phyloP scores from a whole-genome alignment of 2,329 filamentous ascomycete genomes.

The Leptographium galeiforme region DNA sequence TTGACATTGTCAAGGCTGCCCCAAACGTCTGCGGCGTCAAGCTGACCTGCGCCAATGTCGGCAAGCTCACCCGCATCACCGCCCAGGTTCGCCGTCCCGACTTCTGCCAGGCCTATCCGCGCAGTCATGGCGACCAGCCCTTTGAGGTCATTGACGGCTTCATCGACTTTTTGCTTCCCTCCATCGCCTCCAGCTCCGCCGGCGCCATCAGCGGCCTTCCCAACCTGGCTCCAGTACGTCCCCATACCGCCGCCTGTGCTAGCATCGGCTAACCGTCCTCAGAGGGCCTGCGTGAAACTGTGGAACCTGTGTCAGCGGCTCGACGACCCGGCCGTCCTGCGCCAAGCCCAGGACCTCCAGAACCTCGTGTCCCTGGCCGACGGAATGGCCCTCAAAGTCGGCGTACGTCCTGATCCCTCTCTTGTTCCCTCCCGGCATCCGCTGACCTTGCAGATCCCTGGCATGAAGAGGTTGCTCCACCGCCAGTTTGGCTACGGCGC shows the following conservation, averaged over 20 bases:
- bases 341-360: conserved; percentile 11
- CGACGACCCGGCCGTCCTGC: neutral
- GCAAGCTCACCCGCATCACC: conserved; percentile 12
- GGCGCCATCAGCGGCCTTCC: conserved; percentile 9
- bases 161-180: conserved; percentile 17
- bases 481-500: conserved; percentile 11
- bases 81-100: conserved; percentile 5
- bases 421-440: no score
- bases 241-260: conserved; percentile 5
- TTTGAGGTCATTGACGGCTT: conserved; percentile 16
- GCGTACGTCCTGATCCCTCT: conserved; percentile 1
- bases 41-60: conserved; percentile 13
- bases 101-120: conserved; percentile 4
- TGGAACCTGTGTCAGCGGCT: neutral
- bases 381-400: conserved; percentile 11
- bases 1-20: conserved; percentile 10
- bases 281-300: neutral
- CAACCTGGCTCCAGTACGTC: conserved; percentile 8
- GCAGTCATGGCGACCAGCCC: neutral
- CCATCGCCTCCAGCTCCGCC: conserved; percentile 10
- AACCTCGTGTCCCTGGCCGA: conserved; percentile 12
- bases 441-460: conserved; percentile 9
- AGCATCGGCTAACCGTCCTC: conserved; percentile 4
- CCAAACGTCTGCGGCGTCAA: conserved; percentile 14
- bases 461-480: conserved; percentile 13